Evolutionary conservation across 2,329 filamentous ascomycete genomes (phyloP), one percentile per base, ranked within the genome.

Genomic region (Penicillium fuscoglaucum): DNA sequence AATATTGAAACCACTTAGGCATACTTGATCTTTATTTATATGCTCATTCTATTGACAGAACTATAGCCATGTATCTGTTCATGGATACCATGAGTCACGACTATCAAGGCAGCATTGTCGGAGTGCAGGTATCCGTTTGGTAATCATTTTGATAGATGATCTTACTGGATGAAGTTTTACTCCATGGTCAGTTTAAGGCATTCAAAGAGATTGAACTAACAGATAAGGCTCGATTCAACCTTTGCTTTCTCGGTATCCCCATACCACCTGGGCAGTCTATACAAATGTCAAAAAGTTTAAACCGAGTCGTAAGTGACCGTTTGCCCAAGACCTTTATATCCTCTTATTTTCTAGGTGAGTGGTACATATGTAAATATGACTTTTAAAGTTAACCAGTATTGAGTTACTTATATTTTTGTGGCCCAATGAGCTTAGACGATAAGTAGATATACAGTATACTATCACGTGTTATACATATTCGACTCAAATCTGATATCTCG

Each of bases 91-190:
- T 45, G 43, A 45, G 9, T 45, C 43, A 28, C 17, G 24, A 28
- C 43, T n/a, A 45, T 6, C 43, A 29, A 45, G 55, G 55, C 55
- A 54, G 28, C 43, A 21, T 41, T 44, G 35, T n/a, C 55, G 43
- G 55, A 57, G 28, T 47, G 33, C 29, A 43, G 43, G 43, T 57
- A 21, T 54, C 50, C 50, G 37, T 26, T 28, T 12, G 8, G 19
- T 6, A 26, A 35, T 10, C 3, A 24, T 19, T 39, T 26, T 19
- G 28, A 37, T 15, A 35, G 45, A 48, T 8, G 19, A 41, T 40
- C 12, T 45, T 29, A 49, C 26, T 46, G 19, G 26, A 19, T 29
- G 6, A 26, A 5, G 24, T 9, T 31, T 17, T 8, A 13, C 6
- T 46, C 41, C 33, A 21, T 26, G 10, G 6, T 40, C 21, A 33